These are phyloP conservation scores for Metschnikowia borealis DNA, from an alignment of 805 yeast genomes.

Conservation along the genomic window DNA sequence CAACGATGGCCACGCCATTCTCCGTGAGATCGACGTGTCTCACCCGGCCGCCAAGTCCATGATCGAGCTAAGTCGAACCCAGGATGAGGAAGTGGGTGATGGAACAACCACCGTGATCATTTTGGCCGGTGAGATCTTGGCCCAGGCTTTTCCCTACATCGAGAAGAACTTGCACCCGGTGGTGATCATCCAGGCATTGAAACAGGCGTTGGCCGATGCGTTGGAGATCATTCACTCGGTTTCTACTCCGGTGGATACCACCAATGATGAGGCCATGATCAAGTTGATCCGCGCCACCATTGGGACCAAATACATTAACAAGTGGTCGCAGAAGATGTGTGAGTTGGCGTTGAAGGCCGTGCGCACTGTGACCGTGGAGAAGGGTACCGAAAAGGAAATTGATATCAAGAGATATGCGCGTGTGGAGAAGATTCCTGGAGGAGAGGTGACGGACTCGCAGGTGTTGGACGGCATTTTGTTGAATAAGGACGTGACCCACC, in stretches of 20 bases:
- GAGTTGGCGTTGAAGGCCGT: conserved; percentile 83
- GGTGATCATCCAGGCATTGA: conserved; percentile 88
- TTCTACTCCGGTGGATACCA: conserved; percentile 77
- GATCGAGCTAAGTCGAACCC: conserved; percentile 95
- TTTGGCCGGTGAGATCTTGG: conserved; percentile 93
- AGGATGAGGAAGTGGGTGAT: conserved; percentile 98
- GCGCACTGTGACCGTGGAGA: conserved; percentile 65
- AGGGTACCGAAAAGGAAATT: conserved; percentile 69
- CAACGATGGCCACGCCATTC: conserved; percentile 97
- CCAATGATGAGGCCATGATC: conserved; percentile 82
- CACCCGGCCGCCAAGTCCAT: conserved; percentile 99
- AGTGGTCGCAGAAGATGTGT: conserved; percentile 93
- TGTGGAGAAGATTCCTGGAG: conserved; percentile 96
- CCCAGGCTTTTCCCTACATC: conserved; percentile 90
- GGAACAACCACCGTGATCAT: conserved; percentile 98
- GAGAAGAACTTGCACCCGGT: conserved; percentile 97
- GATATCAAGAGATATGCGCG: conserved; percentile 91
- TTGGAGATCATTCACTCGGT: conserved; percentile 80
- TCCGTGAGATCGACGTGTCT: conserved; percentile 94
- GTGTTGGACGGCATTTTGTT: conserved; percentile 89
- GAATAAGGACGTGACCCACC: conserved; percentile 98
- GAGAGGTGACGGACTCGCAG: conserved; percentile 84
- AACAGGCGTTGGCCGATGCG: conserved; percentile 87
- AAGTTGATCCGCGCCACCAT: conserved; percentile 84
- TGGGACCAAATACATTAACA: conserved; percentile 90